Evolutionary conservation across 345 rosid species (phyloP).

Genomic region (Dipteronia sinensis): DNA sequence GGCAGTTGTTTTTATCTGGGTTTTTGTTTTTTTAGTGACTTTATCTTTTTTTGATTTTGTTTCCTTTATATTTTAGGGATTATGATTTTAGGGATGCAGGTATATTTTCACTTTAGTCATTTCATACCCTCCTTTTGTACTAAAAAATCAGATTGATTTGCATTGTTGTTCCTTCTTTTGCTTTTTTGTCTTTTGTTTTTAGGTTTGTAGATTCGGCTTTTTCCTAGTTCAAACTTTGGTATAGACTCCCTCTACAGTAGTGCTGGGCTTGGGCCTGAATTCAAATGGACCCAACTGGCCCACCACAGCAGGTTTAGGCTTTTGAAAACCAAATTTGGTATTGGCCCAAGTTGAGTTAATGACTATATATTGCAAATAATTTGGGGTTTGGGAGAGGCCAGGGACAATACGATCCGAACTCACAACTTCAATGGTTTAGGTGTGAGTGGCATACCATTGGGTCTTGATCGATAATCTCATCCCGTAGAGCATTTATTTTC

Average conservation of each 20-base stretch:
- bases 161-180: slow-evolving; percentile 23
- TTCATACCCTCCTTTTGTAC: slow-evolving; percentile 21
- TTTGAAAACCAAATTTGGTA: too few species aligned
- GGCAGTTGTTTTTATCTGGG: slow-evolving; percentile 13
- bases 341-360: too few species aligned
- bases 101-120: slow-evolving; percentile 24
- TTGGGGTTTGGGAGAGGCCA: too few species aligned
- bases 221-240: slow-evolving; percentile 2
- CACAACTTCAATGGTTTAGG: too few species aligned
- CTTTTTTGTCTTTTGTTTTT: slow-evolving; percentile 26
- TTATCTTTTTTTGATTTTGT: slow-evolving; percentile 8
- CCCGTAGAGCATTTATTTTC: background rate
- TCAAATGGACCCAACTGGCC: too few species aligned
- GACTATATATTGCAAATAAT: too few species aligned
- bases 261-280: too few species aligned
- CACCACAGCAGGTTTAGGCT: too few species aligned
- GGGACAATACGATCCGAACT: too few species aligned
- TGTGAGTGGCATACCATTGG: too few species aligned
- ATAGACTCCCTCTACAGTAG: too few species aligned
- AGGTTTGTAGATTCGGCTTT: background rate
- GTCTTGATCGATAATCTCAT: too few species aligned
- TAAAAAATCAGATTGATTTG: slow-evolving; percentile 17
- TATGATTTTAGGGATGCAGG: slow-evolving; percentile 18
- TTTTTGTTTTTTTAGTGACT: slow-evolving; percentile 12
- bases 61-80: background rate